phyloP scores from a whole-genome alignment of 441 rosid genomes.

The Euphorbia celastroides region DNA sequence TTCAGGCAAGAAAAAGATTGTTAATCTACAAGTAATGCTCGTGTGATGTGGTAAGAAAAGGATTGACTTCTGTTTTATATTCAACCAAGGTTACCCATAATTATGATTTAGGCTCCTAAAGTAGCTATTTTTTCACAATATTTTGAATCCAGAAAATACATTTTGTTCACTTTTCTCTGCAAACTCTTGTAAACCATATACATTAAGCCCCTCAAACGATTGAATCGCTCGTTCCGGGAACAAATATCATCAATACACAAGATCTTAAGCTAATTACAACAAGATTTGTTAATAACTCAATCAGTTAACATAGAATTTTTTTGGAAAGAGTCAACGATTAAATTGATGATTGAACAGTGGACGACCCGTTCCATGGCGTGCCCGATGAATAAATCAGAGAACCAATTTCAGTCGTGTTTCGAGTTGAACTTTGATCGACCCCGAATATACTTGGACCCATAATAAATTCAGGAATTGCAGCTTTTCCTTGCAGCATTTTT shows the following conservation, averaged over 20 bases:
- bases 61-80: background rate
- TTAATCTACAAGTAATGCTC: background rate
- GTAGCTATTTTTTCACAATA: background rate
- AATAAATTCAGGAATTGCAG: conserved; percentile 22
- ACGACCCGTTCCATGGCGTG: background rate
- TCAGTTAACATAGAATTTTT: too few species aligned
- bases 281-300: background rate
- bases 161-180: background rate
- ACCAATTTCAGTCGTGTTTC: background rate
- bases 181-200: background rate
- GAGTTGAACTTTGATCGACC: background rate
- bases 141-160: too few species aligned
- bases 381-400: background rate
- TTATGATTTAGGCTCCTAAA: background rate
- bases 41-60: background rate
- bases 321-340: background rate
- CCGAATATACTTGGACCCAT: conserved; percentile 11
- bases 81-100: background rate
- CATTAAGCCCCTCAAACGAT: background rate
- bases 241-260: background rate
- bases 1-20: too few species aligned
- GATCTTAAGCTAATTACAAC: background rate
- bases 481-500: conserved; percentile 53
- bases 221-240: background rate
- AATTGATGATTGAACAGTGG: background rate